Base-by-base conservation (phyloP, 2,329 filamentous ascomycete genomes). In the Helotiales sp. region DNA sequence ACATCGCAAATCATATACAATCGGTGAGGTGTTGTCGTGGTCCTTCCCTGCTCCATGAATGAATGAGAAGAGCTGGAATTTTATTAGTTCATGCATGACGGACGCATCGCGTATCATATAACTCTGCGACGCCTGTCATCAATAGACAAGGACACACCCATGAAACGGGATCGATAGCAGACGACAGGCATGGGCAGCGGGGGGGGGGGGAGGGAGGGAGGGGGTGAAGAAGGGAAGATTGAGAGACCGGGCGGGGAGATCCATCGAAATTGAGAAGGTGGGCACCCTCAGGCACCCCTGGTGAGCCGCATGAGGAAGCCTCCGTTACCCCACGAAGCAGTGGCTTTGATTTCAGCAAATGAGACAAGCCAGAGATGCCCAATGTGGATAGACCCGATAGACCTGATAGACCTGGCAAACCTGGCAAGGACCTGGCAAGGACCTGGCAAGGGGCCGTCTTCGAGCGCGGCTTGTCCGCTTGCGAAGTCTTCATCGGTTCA, bases 21-120 rank as follows among this genome's bases (percentile, higher is more conserved):
- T 58, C 20, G 52, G 59, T 62, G 68, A 61, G 20, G 61, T 62
- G 62, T 65, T 66, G 68, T 65, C 58, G 43, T 52, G 22, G 58
- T 58, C 58, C 43, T 55, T 64, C 58, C 64, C 57, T 65, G 63
- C 49, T 37, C 64, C 65, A 71, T 71, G 58, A 68, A 71, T 71
- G 58, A 68, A 71, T 24, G 32, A 61, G 50, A 64, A 28, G 26
- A 55, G 45, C 66, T 68, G 70, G 67, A 68, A 65, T 62, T 61
- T 69, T 57, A 64, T 67, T 66, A 55, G 68, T 66, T 63, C 59
- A 71, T 71, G 69, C 67, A 64, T 66, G 62, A 28, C 57, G 66
- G 72, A 68, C 68, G 73, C 73, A 74, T 75, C 74, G 72, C 66
- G 73, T 73, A 74, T 75, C 73, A 76, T 75, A 75, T 74, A 72